These are phyloP conservation scores for Mimosa pudica DNA, from an alignment of 306 rosid genomes.

Conservation along the genomic window DNA sequence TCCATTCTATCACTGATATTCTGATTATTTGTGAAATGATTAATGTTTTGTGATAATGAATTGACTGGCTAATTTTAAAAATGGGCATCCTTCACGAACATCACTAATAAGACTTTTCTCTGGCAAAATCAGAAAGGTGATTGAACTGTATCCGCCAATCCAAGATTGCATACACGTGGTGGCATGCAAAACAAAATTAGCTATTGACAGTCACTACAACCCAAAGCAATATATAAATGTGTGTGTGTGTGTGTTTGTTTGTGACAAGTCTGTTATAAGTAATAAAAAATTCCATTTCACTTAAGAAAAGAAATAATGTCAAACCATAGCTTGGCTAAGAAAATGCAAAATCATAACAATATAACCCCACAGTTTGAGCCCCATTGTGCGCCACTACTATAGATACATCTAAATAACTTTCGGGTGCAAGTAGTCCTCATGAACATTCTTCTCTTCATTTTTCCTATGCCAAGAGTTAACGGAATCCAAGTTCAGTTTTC, in stretches of 20 bases:
- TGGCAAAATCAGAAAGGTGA: not conserved
- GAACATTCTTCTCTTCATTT: too few species aligned
- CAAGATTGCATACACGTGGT: conserved; percentile 12
- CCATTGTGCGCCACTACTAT: too few species aligned
- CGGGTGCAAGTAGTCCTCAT: too few species aligned
- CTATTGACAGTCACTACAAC: not conserved
- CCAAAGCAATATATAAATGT: not conserved
- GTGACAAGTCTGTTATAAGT: not conserved
- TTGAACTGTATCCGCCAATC: not conserved
- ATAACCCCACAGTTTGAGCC: too few species aligned
- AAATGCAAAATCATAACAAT: not conserved
- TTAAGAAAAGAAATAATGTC: not conserved
- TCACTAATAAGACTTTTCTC: conserved; percentile 8
- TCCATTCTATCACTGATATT: conserved; percentile 29
- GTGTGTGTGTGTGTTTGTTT: not conserved
- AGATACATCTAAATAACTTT: too few species aligned
- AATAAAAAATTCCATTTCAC: not conserved
- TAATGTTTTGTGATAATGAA: too few species aligned
- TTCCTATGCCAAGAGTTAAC: too few species aligned
- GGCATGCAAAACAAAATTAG: conserved; percentile 16
- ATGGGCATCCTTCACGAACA: not conserved
- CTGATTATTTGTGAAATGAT: not conserved
- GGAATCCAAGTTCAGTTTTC: too few species aligned
- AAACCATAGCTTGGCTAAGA: not conserved
- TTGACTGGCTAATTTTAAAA: not conserved